Percentiles rank a stretch among this genome's conserved stretches.
These are phyloP conservation scores for Hura crepitans DNA, from an alignment of 441 rosid species.

Conservation along the genomic window DNA sequence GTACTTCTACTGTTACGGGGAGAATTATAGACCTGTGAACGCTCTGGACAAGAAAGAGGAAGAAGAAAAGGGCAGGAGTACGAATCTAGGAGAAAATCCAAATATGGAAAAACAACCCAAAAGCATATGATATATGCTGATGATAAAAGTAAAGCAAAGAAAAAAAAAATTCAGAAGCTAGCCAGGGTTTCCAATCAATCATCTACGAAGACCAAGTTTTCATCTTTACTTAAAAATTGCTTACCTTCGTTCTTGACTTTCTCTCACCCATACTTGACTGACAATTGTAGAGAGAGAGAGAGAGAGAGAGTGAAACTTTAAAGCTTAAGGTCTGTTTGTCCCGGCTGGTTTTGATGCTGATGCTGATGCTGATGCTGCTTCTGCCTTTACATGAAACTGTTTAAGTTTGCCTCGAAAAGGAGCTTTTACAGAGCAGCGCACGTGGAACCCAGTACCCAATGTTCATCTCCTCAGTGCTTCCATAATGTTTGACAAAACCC, in stretches of 20 bases:
- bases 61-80: not conserved
- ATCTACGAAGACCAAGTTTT: not conserved
- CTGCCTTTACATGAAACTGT: slow-evolving; percentile 24
- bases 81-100: not conserved
- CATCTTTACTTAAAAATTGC: not conserved
- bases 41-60: not conserved
- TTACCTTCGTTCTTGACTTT: slow-evolving; percentile 23
- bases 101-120: not conserved
- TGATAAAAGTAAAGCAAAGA: too few species aligned
- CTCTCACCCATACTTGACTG: slow-evolving; percentile 15
- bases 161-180: not conserved
- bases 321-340: slow-evolving; percentile 28
- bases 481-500: slow-evolving; percentile 27
- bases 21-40: not conserved
- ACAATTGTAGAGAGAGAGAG: slow-evolving; percentile 18
- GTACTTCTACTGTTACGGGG: not conserved
- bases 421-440: slow-evolving; percentile 42
- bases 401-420: slow-evolving; percentile 46
- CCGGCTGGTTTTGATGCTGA: slow-evolving; percentile 1
- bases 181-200: slow-evolving; percentile 13
- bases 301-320: slow-evolving; percentile 13
- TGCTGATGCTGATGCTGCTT: slow-evolving; percentile 11
- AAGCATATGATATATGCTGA: not conserved
- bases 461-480: slow-evolving; percentile 29
- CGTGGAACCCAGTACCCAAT: slow-evolving; percentile 45